Evolutionary conservation across 257 asterid genomes (phyloP), one percentile per base, ranked within the genome.

Genomic region (Perilla frutescens): DNA sequence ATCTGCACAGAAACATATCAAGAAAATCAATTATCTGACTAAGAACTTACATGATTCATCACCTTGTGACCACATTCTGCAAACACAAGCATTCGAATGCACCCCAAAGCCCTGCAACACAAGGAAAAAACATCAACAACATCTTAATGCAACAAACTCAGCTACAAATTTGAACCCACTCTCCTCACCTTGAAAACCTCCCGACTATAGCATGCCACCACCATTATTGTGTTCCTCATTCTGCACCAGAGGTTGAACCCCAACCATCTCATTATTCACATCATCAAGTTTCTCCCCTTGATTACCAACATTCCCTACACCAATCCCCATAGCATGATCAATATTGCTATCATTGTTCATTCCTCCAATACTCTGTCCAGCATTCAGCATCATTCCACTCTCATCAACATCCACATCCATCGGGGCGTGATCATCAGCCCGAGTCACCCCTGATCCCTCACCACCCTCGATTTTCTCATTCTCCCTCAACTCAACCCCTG

Each of bases 371-470:
- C 43, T 50, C 32, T 61, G 44, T 51, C 70, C 74, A 6, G 73
- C 61, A 68, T 47, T 61, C 41, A 10, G 60, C 41, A 14, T 65
- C 45, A 62, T 26, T 45, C 59, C 76, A 8, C 67, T 69, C 9
- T 67, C 87, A n/a, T 87, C 97, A 41, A 83, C 26, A 20, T 87
- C 97, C 43, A 83, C 79, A 68, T 82, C 88, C 94, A 87, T 87
- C 9, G 78, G 77, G 41, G 59, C 72, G 34, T 57, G 62, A 68
- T 56, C 80, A 76, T 62, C 80, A 56, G 14, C 77, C 54, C 34
- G 14, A 45, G 61, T 60, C 9, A 47, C 61, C 20, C 62, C 76
- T 1, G 39, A 55, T 12, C 58, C 80, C 8, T 54, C 73, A 64
- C 56, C 79, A 60, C 50, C 49, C 7, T 71, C 53, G n/a, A 14